Percentiles rank a stretch among this genome's conserved stretches.
Conservation (phyloP, 2,329 filamentous ascomycete genomes). For the Trichoderma afroharzianum region DNA sequence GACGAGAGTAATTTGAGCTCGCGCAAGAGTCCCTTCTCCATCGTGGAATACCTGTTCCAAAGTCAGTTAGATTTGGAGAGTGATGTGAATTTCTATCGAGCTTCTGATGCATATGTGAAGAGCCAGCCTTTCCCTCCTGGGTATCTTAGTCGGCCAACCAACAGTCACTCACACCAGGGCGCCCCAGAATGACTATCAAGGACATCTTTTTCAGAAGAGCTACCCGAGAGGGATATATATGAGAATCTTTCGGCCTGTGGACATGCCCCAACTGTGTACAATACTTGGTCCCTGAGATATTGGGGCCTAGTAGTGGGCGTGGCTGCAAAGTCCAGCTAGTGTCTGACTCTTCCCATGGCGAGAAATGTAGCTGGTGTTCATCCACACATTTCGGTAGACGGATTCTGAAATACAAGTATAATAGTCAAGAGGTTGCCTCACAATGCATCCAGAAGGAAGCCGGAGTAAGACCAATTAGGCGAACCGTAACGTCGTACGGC, state of each 20-base stretch:
- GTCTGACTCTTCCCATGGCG: neutral
- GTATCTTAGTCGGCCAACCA: neutral
- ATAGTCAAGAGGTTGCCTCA: neutral
- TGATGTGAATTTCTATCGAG: neutral
- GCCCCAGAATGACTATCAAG: neutral
- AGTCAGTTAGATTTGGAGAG: neutral
- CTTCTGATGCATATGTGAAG: neutral
- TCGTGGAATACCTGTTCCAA: neutral
- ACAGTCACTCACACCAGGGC: neutral
- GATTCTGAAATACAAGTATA: neutral
- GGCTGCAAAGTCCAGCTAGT: neutral
- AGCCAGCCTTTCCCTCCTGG: neutral
- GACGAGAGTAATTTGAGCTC: neutral
- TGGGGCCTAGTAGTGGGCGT: neutral
- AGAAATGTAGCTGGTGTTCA: neutral
- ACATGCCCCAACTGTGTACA: neutral
- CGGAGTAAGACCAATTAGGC: slow-evolving; percentile 1
- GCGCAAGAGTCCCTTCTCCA: neutral
- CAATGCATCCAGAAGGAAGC: neutral
- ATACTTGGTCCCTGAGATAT: neutral
- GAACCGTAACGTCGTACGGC: neutral
- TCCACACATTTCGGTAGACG: neutral
- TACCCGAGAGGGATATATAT: neutral
- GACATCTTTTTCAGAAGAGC: neutral
- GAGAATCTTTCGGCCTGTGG: neutral